Base-by-base conservation (phyloP, 2,329 filamentous ascomycete species). In the Blumeria graminis region DNA sequence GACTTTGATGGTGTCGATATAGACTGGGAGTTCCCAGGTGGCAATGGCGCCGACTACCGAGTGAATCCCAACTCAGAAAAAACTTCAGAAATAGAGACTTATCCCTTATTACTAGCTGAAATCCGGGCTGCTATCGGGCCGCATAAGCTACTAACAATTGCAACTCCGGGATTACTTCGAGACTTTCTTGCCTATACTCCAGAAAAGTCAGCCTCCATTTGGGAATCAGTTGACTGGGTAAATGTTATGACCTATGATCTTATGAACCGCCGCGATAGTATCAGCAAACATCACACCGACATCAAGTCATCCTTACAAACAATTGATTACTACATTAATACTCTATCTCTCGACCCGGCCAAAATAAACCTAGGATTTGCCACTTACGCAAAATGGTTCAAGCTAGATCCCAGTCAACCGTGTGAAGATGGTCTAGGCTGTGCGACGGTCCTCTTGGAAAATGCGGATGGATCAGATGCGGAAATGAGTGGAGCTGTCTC, bases 181-280 rank as follows among this genome's bases (percentile, higher is more conserved):
- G 82, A 87, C 62, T 76, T 86, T 74, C 75, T 86, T 51, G 82
- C 79, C 11, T 86, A 76, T 65, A 84, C 77, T 0, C 59, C 69
- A 1, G 69, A 73, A 8, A 78, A 75, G 18, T 70, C 80, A 0
- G 77, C 80, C 0, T 68, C 71, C 56, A 82, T 86, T 62, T 74
- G 71, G 63, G 63, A 69, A 4, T 70, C 72, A 1, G 73, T 85
- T 13, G 80, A 86, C 63, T 81, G 80, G 61, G 71, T 86, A 64
- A 86, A 86, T 62, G 69, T 81, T 43, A 79, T 84, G 82, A 74
- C 76, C 1, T 86, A 85, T 64, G 82, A 86, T 62, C 68, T 83
- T 57, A 78, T 82, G 72, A 83, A 84, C 69, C 76, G 82, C 34
- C 78, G 83, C 28, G 77, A 85, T 67, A 78, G 67, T 45, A 65